Percentiles rank a stretch among this genome's conserved stretches.
Evolutionary conservation across 2,329 filamentous ascomycete species (phyloP).

Genomic region (Camptophora hylomeconis): DNA sequence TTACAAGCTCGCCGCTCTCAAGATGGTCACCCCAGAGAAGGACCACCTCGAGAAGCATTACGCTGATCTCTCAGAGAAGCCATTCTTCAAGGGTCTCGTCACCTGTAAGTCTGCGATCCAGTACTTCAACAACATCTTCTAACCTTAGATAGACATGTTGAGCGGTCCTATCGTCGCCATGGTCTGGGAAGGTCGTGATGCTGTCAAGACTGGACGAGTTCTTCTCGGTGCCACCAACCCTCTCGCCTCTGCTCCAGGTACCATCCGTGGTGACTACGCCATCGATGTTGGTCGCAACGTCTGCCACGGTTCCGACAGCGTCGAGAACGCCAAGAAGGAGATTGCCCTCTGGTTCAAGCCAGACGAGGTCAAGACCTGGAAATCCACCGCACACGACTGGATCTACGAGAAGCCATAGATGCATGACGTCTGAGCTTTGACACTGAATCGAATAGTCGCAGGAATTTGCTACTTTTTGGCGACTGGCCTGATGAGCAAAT

Average conservation of each 20-base stretch:
- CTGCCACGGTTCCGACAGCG: constrained; percentile 97
- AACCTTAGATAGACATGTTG: constrained; percentile 62
- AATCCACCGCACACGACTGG: constrained; percentile 77
- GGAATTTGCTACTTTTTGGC: too few species aligned
- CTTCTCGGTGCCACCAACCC: constrained; percentile 99
- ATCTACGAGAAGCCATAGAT: constrained; percentile 77
- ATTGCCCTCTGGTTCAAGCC: constrained; percentile 97
- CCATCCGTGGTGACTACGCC: constrained; percentile 91
- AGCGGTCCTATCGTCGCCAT: constrained; percentile 96
- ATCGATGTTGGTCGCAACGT: constrained; percentile 93
- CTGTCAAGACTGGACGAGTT: constrained; percentile 93
- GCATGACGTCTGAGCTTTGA: constrained; percentile 9
- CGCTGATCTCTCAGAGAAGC: constrained; percentile 79
- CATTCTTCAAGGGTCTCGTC: constrained; percentile 93
- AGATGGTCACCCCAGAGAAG: constrained; percentile 79
- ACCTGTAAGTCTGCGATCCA: constrained; percentile 51
- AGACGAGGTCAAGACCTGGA: constrained; percentile 73
- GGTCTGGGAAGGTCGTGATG: constrained; percentile 99
- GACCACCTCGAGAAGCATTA: constrained; percentile 99
- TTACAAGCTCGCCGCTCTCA: constrained; percentile 98
- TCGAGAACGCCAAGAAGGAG: constrained; percentile 99
- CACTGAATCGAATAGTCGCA: too few species aligned
- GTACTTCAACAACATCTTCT: constrained; percentile 5
- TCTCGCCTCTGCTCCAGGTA: constrained; percentile 82
- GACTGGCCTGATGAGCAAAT: too few species aligned